Evolutionary conservation across 1,284 basidiomycete genomes (phyloP).

Genomic region (Neotropicomus parvogracilis): DNA sequence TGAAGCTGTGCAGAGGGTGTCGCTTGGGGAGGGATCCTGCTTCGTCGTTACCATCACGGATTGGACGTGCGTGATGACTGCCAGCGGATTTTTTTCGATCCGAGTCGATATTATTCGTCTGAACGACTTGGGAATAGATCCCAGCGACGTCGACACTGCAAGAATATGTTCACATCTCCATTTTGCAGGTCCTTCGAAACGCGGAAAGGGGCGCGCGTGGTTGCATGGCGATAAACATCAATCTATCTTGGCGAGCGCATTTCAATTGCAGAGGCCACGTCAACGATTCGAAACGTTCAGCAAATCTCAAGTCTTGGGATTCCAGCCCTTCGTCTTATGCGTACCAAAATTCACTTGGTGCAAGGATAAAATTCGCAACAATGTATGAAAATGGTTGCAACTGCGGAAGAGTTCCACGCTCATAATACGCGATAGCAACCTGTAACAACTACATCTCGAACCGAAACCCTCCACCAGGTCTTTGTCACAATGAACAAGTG

Average conservation of each 20-base stretch:
- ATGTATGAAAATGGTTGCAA: neutral
- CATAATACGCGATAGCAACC: constrained; percentile 17
- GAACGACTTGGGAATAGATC: no score
- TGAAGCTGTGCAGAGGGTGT: constrained; percentile 6
- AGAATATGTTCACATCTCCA: no score
- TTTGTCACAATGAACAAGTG: constrained; percentile 5
- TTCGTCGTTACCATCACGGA: constrained; percentile 3
- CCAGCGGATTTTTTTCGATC: no score
- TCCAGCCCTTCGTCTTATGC: neutral
- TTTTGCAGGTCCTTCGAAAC: neutral
- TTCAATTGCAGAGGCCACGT: neutral
- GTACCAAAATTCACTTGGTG: no score
- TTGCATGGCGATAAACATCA: neutral
- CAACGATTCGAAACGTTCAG: no score
- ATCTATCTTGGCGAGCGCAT: neutral
- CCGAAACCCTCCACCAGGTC: neutral
- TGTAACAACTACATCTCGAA: constrained; percentile 10
- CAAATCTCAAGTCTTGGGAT: no score
- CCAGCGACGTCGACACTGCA: no score
- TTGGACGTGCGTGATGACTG: neutral
- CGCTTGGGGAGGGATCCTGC: neutral
- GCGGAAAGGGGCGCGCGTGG: neutral
- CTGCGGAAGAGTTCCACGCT: constrained; percentile 16
- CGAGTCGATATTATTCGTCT: no score
- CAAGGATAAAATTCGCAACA: no score